phyloP scores from a whole-genome alignment of 2,329 filamentous ascomycete species.

The Botrytis fragariae region DNA sequence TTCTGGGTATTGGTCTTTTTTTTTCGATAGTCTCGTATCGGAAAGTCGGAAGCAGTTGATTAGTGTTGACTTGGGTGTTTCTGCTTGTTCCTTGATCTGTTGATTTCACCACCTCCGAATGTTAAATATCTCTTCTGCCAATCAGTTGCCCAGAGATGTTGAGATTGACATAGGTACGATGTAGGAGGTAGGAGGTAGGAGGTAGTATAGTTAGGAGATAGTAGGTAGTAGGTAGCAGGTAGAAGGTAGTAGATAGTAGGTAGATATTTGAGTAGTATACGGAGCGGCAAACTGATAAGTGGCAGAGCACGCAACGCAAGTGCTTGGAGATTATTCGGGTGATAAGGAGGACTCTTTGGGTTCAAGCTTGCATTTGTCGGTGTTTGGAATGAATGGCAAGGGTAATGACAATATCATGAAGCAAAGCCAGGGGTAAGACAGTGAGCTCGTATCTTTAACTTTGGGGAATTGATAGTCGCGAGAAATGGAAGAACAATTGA shows the following conservation, averaged over 20 bases:
- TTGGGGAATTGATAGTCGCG: not conserved
- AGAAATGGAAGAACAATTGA: not conserved
- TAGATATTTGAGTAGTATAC: not conserved
- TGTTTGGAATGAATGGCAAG: not conserved
- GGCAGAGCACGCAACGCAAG: not conserved
- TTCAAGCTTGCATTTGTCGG: not conserved
- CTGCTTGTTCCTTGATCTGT: not conserved
- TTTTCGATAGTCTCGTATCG: slow-evolving; percentile 1
- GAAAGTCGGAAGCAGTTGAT: not conserved
- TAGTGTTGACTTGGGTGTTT: not conserved
- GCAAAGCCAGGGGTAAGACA: not conserved
- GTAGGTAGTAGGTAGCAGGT: no score
- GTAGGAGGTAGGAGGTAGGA: not conserved
- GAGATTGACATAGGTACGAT: not conserved
- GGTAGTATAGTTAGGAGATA: no score
- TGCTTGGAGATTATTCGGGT: not conserved
- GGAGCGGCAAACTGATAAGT: not conserved
- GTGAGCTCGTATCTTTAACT: not conserved
- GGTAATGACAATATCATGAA: not conserved
- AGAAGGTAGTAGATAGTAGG: no score
- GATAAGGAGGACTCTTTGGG: not conserved
- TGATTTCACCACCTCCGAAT: not conserved
- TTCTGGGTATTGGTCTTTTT: slow-evolving; percentile 5
- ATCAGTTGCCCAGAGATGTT: not conserved
- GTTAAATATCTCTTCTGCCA: not conserved